Base-by-base conservation (phyloP, 371 early-diverging fungal genomes). In the Lichtheimia ramosa region DNA sequence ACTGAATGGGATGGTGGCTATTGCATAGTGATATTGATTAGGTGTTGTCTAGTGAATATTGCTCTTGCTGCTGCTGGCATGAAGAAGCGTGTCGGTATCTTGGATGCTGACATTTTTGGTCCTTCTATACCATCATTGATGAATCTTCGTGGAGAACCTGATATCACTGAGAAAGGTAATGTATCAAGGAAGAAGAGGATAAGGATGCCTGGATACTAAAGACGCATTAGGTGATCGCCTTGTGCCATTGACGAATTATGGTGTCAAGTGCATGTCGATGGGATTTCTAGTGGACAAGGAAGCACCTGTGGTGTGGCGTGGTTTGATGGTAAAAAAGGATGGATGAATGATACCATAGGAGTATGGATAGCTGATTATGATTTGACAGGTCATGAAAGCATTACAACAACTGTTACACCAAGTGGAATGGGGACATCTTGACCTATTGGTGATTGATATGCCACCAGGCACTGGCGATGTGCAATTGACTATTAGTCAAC, bases 391-490 rank as follows among this genome's bases (percentile, higher is more conserved):
- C 3, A 95, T 95, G 95, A 95, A 95, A 69, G 94, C 92, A 2
- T 73, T 95, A 16, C 92, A 95, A 58, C 94, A 94, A 66, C 71
- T 95, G 56, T 58, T 94, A 51, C 87, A 92, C 63, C 87, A 92
- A 66, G 92, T 92, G 20, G 87, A 90, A 6, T 95, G 96, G 96
- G 79, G 81, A 4, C 78, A 77, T 1, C 58, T 91, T 23, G 96
- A 95, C 69, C 64, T 91, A 8, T 66, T 95, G 12, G 90, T 95
- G 15, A 89, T 95, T 63, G 96, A 95, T 65, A 89, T 93, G 90
- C 96, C 96, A 23, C 96, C 96, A 18, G 96, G 96, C 1, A 95
- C 96, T 3, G 96, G 96, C 14, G 96, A 95, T 70, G 89, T 90
- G 7, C 94, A 93, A 68, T 60, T 95, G 48, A 89, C 94, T 0